Base-by-base conservation (phyloP, 441 rosid genomes). In the Euphorbia celastroides region DNA sequence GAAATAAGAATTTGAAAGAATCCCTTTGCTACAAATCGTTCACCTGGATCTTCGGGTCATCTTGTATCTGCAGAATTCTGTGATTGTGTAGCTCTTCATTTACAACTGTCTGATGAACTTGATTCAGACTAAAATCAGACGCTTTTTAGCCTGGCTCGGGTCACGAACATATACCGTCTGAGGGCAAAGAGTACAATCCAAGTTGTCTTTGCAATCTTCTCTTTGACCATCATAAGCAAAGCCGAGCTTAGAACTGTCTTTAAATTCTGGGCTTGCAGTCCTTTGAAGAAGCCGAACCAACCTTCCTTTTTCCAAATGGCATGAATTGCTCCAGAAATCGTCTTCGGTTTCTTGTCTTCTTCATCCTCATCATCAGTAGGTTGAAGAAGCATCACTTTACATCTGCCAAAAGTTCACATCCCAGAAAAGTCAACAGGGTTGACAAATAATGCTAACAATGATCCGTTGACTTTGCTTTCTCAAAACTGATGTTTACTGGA, bases 201-300 rank as follows among this genome's bases (percentile, higher is more conserved):
- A 34, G 96, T 79, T 60, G 88, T 80, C 68, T 80, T 90, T 28
- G 94, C 77, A 62, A 88, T 86, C 77, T 90, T 90, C 86, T 93
- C 97, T 77, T 93, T 93, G 42, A 90, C 84, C 98, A 88, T 93
- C 57, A 90, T 76, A 57, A 82, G 87, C 84, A 93, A 81, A 27
- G 97, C 96, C 0, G 94, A 83, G 80, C 94, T 88, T 42, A 93
- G 72, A 34, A 93, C 87, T 13, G 98, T 93, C 83, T 93, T 93
- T 64, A 93, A 69, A 74, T 84, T 84, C 81, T 93, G 98, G 31
- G 97, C 96, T 58, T 75, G 79, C 70, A 93, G 74, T 70, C 98
- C 96, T 76, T 93, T 93, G 74, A 84, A 88, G 81, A 93, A 93
- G 28, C 97, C 98, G 31, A 78, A 61, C 61, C 78, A 57, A 48